Evolutionary conservation across 2,329 filamentous ascomycete genomes (phyloP).

Genomic region (Cladosporium cucumerinum): DNA sequence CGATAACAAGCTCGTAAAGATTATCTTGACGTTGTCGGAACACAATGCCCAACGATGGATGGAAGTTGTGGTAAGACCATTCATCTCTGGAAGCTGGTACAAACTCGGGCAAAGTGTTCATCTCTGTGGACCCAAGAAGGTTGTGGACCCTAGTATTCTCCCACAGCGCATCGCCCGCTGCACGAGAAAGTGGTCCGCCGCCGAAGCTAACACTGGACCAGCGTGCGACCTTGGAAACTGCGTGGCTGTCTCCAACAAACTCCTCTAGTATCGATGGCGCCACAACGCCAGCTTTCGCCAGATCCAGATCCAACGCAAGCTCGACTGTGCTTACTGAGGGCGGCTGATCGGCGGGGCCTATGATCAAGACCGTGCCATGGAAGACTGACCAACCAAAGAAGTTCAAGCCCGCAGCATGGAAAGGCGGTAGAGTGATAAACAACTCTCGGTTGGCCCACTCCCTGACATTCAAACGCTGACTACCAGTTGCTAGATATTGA

Average conservation of each 20-base stretch:
- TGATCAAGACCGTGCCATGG: conserved; percentile 15
- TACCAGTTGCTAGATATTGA: conserved; percentile 15
- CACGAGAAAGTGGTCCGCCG: conserved; percentile 16
- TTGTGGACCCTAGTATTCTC: conserved; percentile 10
- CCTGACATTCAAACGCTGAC: neutral
- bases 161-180: conserved; percentile 14
- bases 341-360: conserved; percentile 17
- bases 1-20: conserved; percentile 8
- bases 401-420: conserved; percentile 20
- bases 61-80: conserved; percentile 16
- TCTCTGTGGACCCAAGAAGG: conserved; percentile 19
- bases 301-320: conserved; percentile 11
- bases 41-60: conserved; percentile 13
- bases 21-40: conserved; percentile 3
- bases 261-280: conserved; percentile 19
- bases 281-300: conserved; percentile 14
- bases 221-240: conserved; percentile 6
- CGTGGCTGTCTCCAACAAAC: neutral
- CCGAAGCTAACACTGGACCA: conserved; percentile 18
- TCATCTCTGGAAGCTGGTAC: conserved; percentile 16
- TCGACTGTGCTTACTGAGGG: conserved; percentile 14
- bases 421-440: conserved; percentile 17
- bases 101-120: conserved; percentile 17
- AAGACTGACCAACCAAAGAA: conserved; percentile 19
- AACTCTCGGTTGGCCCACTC: conserved; percentile 13